Conservation (phyloP, 306 rosid species). For the Vicia villosa region DNA sequence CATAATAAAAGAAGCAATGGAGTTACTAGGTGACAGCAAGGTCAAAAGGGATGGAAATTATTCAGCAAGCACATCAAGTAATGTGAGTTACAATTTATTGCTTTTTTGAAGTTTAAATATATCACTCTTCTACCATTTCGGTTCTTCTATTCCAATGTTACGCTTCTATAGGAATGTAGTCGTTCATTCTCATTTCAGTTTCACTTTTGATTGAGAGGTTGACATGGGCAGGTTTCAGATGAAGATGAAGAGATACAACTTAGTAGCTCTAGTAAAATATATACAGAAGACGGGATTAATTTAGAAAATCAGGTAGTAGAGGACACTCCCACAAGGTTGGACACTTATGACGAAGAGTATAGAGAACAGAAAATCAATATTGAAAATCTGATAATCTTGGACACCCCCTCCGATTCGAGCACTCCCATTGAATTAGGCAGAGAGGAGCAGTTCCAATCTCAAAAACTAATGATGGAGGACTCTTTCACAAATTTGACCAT, state of each 20-base stretch:
- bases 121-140: slow-evolving; percentile 18
- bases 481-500: neutral
- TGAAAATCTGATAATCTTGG: slow-evolving; percentile 24
- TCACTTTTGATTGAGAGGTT: slow-evolving; percentile 30
- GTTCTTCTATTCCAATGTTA: slow-evolving; percentile 19
- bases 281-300: slow-evolving; percentile 17
- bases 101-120: slow-evolving; percentile 25
- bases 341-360: slow-evolving; percentile 9
- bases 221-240: slow-evolving; percentile 35
- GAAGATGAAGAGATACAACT: slow-evolving; percentile 36
- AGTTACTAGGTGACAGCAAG: slow-evolving; percentile 30
- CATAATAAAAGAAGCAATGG: slow-evolving; percentile 53
- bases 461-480: slow-evolving; percentile 11
- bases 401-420: slow-evolving; percentile 24
- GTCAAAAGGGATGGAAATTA: slow-evolving; percentile 32
- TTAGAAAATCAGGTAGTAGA: slow-evolving; percentile 35
- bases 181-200: neutral
- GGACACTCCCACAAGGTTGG: slow-evolving; percentile 41
- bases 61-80: slow-evolving; percentile 34
- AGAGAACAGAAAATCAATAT: slow-evolving; percentile 21
- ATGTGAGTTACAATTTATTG: slow-evolving; percentile 41
- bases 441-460: slow-evolving; percentile 11
- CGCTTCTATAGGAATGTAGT: slow-evolving; percentile 4
- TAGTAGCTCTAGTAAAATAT: slow-evolving; percentile 22
- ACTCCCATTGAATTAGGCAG: neutral